Evolutionary conservation across 2,329 filamentous ascomycete genomes (phyloP), one percentile per base, ranked within the genome.

Genomic region (Cladophialophora psammophila): DNA sequence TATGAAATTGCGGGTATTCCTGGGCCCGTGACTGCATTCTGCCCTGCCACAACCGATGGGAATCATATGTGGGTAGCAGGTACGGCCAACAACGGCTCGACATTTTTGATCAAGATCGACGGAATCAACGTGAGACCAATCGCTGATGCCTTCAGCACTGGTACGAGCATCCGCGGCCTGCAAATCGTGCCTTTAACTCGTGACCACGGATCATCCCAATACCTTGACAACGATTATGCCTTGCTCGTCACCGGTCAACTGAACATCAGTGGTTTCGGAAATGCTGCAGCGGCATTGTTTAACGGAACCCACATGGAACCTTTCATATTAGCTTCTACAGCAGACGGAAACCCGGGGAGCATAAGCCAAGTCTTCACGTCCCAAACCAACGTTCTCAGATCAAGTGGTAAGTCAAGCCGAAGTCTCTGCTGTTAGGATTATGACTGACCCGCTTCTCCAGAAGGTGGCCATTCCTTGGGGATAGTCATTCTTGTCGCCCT

Each of bases 211-310:
- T 79, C 83, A 13, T 88, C 86, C 1, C 79, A 86, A 42, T 81
- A 93, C 6, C 80, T 99, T 15, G 84, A 88, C 60, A 79, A 85
- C 18, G 83, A 88, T 69, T 88, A 95, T 76, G 85, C 88, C 3
- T 86, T 99, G 40, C 86, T 99, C 79, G 82, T 98, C 58, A 92
- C 92, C n/a, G 95, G 95, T 45, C 87, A 90, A 61, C 87, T 99
- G 72, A 85, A 88, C 71, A 84, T 98, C 18, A 87, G 90, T 0
- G 81, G 82, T 57, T 93, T 93, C 75, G 94, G 94, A 66, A 90
- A 89, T 65, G 92, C 91, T 5, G 96, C 94, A 13, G 93, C 92
- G 8, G 94, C 90, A 7, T 82, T 97, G 34, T 99, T 91, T 82
- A 92, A 98, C 75, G 95, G 95, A 73, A 92, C 89, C 10, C 81